Percentiles rank a stretch among this genome's conserved stretches.
Conservation (phyloP, 768 basidiomycete genomes). For the Suillus ampliporus region DNA sequence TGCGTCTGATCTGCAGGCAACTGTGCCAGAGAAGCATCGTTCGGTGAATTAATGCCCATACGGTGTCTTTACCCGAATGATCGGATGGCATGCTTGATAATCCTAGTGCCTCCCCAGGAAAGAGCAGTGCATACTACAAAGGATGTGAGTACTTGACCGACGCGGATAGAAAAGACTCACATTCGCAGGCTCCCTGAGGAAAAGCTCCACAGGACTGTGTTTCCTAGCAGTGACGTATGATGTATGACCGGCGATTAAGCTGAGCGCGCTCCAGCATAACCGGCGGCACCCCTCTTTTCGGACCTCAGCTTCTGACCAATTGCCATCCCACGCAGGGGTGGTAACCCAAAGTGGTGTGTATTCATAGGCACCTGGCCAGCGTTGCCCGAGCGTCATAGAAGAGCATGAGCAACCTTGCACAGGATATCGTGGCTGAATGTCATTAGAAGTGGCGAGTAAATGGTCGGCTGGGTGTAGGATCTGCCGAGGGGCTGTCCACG, state of each 20-base stretch:
- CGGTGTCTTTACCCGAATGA: conserved; percentile 61
- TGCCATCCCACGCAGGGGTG: conserved; percentile 66
- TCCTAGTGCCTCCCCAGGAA: conserved; percentile 70
- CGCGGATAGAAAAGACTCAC: conserved; percentile 44
- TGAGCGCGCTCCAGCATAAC: conserved; percentile 74
- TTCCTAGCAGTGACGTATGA: conserved; percentile 58
- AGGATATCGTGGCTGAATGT: conserved; percentile 15
- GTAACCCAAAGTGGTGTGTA: conserved; percentile 66
- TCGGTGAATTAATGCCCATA: conserved; percentile 79
- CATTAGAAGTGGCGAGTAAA: neutral
- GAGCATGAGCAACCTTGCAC: conserved; percentile 51
- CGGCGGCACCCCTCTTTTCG: conserved; percentile 74
- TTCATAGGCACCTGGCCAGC: conserved; percentile 56
- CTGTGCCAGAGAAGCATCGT: conserved; percentile 75
- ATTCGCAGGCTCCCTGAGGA: conserved; percentile 68
- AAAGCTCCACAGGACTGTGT: conserved; percentile 50
- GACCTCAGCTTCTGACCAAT: conserved; percentile 67
- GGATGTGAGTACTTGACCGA: neutral
- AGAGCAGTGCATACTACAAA: conserved; percentile 69
- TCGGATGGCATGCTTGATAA: conserved; percentile 33
- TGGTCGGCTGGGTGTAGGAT: neutral
- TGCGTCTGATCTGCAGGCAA: conserved; percentile 64
- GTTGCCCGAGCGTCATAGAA: conserved; percentile 54
- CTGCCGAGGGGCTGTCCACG: conserved; percentile 18
- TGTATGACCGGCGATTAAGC: conserved; percentile 66